Percentiles rank a stretch among this genome's conserved stretches.
Conservation (phyloP, 2,329 filamentous ascomycete species). For the Penicillium sp. region DNA sequence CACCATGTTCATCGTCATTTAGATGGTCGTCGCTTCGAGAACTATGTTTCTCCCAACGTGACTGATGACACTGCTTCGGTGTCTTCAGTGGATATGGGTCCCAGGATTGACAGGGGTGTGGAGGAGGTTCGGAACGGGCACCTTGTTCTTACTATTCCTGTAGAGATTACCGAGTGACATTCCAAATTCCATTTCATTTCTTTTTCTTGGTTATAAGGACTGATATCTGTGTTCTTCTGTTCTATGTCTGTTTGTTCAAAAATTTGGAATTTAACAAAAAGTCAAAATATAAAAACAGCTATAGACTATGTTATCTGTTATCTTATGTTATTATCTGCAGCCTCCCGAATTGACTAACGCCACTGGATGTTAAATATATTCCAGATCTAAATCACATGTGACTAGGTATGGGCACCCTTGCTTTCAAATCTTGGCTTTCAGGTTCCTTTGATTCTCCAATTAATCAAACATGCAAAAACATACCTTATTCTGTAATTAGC, state of each 20-base stretch:
- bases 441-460: not conserved
- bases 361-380: not conserved
- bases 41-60: not conserved
- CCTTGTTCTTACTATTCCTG: not conserved
- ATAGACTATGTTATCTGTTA: not conserved
- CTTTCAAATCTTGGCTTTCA: not conserved
- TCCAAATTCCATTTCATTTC: not conserved
- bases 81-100: not conserved
- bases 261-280: not conserved
- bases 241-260: not conserved
- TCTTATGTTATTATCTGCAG: not conserved
- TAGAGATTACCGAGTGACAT: not conserved
- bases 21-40: not conserved
- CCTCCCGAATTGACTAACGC: not conserved
- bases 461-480: not conserved
- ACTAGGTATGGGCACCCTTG: too few relatives aligned
- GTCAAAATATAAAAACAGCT: not conserved
- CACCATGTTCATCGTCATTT: not conserved
- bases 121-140: not conserved
- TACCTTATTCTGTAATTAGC: not conserved
- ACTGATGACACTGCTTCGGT: constrained; percentile 3
- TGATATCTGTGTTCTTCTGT: not conserved
- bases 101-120: not conserved
- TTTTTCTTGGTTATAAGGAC: not conserved
- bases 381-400: not conserved